Evolutionary conservation across 306 rosid species (phyloP).

Genomic region (Prosopis cineraria): DNA sequence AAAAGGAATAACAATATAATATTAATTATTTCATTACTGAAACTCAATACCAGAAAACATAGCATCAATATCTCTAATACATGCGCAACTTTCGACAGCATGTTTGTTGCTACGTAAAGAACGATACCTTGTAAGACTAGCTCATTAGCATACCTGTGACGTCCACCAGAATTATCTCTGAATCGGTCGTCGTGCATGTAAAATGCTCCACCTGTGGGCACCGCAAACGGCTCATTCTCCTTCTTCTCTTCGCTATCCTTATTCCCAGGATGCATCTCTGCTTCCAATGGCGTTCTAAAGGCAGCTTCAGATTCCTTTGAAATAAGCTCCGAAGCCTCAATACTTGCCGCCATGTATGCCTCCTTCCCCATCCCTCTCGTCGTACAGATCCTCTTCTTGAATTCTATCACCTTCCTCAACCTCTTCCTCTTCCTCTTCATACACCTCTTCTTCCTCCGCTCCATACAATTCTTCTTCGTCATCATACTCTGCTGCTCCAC

Average conservation of each 20-base stretch:
- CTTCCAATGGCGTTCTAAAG: conserved; percentile 43
- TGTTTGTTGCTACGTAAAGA: background rate
- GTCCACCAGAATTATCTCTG: conserved; percentile 78
- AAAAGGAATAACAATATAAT: background rate
- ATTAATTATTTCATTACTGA: background rate
- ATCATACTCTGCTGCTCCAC: conserved; percentile 83
- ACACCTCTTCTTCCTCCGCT: conserved; percentile 50
- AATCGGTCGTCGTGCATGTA: conserved; percentile 95
- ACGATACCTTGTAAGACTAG: too few species aligned
- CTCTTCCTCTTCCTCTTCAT: conserved; percentile 45
- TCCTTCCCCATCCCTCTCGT: conserved; percentile 37
- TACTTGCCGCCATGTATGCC: conserved; percentile 38
- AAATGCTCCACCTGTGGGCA: conserved; percentile 92
- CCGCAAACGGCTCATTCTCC: conserved; percentile 90
- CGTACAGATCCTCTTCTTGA: conserved; percentile 32
- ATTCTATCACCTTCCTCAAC: conserved; percentile 28
- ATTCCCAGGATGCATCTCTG: conserved; percentile 42
- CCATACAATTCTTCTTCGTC: conserved; percentile 64
- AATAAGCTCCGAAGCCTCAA: conserved; percentile 34
- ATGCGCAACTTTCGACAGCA: background rate
- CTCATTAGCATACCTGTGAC: conserved; percentile 75
- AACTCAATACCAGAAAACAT: background rate
- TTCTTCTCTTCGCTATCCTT: conserved; percentile 67
- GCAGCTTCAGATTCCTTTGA: conserved; percentile 47
- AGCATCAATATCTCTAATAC: background rate